Evolutionary conservation across 495 filamentous ascomycete genomes (phyloP).

Genomic region (Apodospora peruviana): DNA sequence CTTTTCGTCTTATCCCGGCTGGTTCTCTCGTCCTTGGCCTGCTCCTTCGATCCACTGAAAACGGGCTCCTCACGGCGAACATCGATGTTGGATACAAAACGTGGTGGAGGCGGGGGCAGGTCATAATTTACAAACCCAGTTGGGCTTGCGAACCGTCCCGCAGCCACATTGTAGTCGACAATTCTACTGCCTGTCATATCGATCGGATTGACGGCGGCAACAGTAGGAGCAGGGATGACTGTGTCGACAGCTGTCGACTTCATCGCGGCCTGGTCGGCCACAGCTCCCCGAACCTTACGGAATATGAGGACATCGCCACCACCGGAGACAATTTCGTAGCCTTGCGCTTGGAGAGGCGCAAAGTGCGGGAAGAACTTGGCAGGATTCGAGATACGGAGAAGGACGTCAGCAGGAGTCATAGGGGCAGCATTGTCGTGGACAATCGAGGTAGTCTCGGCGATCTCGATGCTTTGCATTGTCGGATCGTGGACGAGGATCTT

Average conservation of each 20-base stretch:
- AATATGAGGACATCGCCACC: constrained; percentile 68
- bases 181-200: constrained; percentile 44
- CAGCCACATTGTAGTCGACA: constrained; percentile 32
- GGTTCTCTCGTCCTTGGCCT: not conserved
- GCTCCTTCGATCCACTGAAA: constrained; percentile 33
- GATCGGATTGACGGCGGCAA: constrained; percentile 49
- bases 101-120: constrained; percentile 23
- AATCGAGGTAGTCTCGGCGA: constrained; percentile 58
- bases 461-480: constrained; percentile 52
- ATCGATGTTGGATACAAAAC: constrained; percentile 17
- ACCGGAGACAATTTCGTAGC: constrained; percentile 70
- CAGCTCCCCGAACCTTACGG: constrained; percentile 45
- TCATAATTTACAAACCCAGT: constrained; percentile 56
- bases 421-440: constrained; percentile 39
- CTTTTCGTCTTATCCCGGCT: constrained; percentile 28
- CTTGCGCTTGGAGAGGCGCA: constrained; percentile 54
- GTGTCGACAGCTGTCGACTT: not conserved
- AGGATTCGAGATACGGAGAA: constrained; percentile 63
- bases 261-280: not conserved
- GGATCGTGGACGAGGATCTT: constrained; percentile 71
- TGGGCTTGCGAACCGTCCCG: constrained; percentile 47
- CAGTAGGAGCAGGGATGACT: too few species aligned
- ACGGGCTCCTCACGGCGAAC: constrained; percentile 54
- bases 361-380: constrained; percentile 70
- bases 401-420: constrained; percentile 53